Evolutionary conservation across 2,329 filamentous ascomycete species (phyloP).

Genomic region (Calonectria montana): DNA sequence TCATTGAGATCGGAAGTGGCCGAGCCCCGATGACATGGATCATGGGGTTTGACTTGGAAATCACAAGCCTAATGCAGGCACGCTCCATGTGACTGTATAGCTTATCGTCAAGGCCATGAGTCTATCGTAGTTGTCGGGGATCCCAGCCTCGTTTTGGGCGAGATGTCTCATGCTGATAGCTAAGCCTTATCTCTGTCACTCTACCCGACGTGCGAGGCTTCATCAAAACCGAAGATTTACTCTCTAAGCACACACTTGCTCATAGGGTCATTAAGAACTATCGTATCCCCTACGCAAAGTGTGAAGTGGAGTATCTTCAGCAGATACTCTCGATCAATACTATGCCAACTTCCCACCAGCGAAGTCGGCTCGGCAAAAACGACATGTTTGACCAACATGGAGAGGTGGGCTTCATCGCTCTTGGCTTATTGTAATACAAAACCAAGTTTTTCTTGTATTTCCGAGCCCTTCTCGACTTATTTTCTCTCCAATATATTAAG

Average conservation of each 20-base stretch:
- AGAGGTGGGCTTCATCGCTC: no score
- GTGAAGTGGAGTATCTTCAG: no score
- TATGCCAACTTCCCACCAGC: no score
- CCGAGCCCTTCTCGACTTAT: no score
- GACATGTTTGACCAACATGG: no score
- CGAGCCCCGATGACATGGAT: conserved; percentile 19
- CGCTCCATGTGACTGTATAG: neutral
- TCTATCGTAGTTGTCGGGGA: neutral
- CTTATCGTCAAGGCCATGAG: neutral
- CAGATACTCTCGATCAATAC: neutral
- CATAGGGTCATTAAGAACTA: neutral
- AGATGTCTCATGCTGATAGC: neutral
- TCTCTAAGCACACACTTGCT: neutral
- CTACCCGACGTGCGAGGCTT: neutral
- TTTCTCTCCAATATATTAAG: no score
- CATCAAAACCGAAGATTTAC: neutral
- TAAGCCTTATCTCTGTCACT: neutral
- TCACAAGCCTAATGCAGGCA: conserved; percentile 2
- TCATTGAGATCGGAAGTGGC: conserved; percentile 13
- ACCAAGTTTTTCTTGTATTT: no score
- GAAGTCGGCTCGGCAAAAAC: no score
- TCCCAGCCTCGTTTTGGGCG: no score
- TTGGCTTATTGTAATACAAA: no score
- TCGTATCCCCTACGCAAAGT: no score
- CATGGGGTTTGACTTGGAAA: conserved; percentile 10